Conservation (phyloP, 805 yeast species). For the Wickerhamiella hasegawae region DNA sequence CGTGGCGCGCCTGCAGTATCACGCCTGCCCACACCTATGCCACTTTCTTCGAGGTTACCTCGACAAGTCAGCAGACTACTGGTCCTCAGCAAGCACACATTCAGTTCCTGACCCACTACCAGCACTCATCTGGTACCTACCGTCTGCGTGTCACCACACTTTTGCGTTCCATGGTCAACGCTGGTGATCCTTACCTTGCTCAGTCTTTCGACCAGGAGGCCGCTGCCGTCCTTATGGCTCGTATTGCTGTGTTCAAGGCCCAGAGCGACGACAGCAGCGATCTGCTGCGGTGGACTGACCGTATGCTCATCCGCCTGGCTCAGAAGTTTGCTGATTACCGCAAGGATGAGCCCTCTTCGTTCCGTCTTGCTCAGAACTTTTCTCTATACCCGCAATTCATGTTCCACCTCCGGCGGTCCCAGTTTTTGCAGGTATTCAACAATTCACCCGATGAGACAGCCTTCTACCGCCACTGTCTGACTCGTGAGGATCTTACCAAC, state of each 20-base stretch:
- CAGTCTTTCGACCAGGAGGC: slow-evolving; percentile 94
- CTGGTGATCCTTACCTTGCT: slow-evolving; percentile 38
- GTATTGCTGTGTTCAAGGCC: slow-evolving; percentile 75
- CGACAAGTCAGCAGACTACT: slow-evolving; percentile 11
- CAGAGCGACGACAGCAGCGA: slow-evolving; percentile 83
- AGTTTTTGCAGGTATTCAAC: slow-evolving; percentile 88
- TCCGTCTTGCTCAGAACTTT: slow-evolving; percentile 70
- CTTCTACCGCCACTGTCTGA: slow-evolving; percentile 81
- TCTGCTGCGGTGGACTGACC: slow-evolving; percentile 86
- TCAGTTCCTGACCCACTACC: slow-evolving; percentile 84
- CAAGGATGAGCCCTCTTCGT: slow-evolving; percentile 68
- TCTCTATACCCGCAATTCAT: slow-evolving; percentile 89
- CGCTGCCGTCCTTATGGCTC: slow-evolving; percentile 84
- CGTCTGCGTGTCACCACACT: slow-evolving; percentile 86
- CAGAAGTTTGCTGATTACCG: slow-evolving; percentile 87
- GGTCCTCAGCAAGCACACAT: slow-evolving; percentile 22
- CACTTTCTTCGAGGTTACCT: slow-evolving; percentile 65
- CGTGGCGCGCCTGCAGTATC: slow-evolving; percentile 71
- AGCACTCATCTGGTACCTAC: slow-evolving; percentile 86
- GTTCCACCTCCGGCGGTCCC: slow-evolving; percentile 90
- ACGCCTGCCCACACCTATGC: slow-evolving; percentile 84
- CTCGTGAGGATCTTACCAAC: slow-evolving; percentile 83
- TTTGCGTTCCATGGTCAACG: slow-evolving; percentile 33
- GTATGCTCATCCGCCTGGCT: slow-evolving; percentile 76
- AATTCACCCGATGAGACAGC: slow-evolving; percentile 99